These are phyloP conservation scores for Solanum phureja DNA, from an alignment of 257 asterid species.

Conservation along the genomic window DNA sequence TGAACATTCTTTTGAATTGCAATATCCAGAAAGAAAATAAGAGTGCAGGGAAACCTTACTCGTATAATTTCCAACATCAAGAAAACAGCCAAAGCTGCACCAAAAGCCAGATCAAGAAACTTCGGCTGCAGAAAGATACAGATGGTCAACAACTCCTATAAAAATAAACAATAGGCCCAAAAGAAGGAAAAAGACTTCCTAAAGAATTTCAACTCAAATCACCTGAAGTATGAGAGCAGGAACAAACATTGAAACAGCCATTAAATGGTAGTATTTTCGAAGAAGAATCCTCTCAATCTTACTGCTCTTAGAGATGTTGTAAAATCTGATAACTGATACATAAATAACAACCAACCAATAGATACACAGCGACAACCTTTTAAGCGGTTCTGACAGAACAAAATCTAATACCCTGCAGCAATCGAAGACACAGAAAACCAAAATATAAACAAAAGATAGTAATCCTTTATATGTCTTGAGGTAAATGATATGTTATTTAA, in stretches of 20 bases:
- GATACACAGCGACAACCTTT: slow-evolving; percentile 60
- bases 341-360: slow-evolving; percentile 74
- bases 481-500: neutral
- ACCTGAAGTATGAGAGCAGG: slow-evolving; percentile 44
- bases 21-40: neutral
- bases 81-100: slow-evolving; percentile 90
- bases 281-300: slow-evolving; percentile 89
- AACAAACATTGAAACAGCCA: slow-evolving; percentile 61
- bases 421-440: slow-evolving; percentile 3
- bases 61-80: slow-evolving; percentile 79
- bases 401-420: slow-evolving; percentile 62
- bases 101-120: slow-evolving; percentile 71
- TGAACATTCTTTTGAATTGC: neutral
- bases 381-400: slow-evolving; percentile 72
- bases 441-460: neutral
- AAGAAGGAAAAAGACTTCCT: neutral
- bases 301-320: slow-evolving; percentile 70
- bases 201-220: slow-evolving; percentile 3
- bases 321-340: slow-evolving; percentile 60
- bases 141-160: neutral
- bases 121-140: slow-evolving; percentile 25
- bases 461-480: neutral
- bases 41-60: slow-evolving; percentile 39
- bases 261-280: slow-evolving; percentile 91
- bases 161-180: neutral